These are phyloP conservation scores for Penicillium palitans DNA, from an alignment of 2,329 filamentous ascomycete species.

Conservation along the genomic window DNA sequence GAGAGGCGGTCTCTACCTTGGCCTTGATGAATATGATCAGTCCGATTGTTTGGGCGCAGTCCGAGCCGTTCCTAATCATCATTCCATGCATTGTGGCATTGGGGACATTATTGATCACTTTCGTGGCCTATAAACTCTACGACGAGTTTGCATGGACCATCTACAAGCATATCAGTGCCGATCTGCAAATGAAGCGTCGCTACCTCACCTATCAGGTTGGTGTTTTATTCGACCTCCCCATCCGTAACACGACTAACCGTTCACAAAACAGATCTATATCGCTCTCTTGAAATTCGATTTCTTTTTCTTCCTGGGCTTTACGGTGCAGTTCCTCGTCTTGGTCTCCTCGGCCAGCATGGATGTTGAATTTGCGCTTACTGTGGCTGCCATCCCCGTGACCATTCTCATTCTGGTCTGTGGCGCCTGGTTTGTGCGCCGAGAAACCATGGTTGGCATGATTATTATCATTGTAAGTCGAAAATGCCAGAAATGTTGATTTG, in stretches of 20 bases:
- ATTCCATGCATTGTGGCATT: slow-evolving; percentile 82
- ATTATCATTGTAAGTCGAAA: slow-evolving; percentile 63
- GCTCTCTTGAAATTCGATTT: slow-evolving; percentile 98
- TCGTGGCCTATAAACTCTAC: slow-evolving; percentile 91
- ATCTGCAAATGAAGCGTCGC: slow-evolving; percentile 93
- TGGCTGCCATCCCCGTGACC: slow-evolving; percentile 86
- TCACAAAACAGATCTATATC: slow-evolving; percentile 80
- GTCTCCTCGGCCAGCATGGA: slow-evolving; percentile 69
- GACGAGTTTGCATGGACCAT: slow-evolving; percentile 99
- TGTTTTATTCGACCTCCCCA: neutral
- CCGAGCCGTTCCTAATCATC: slow-evolving; percentile 76
- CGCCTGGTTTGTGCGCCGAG: slow-evolving; percentile 79
- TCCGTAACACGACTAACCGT: slow-evolving; percentile 21
- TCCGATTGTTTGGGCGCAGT: slow-evolving; percentile 63
- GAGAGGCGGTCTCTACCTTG: slow-evolving; percentile 66
- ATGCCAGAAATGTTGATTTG: slow-evolving; percentile 1
- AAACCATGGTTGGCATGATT: slow-evolving; percentile 77
- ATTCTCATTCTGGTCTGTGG: slow-evolving; percentile 84
- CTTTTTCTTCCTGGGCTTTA: slow-evolving; percentile 99
- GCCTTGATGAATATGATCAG: slow-evolving; percentile 47
- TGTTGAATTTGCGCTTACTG: slow-evolving; percentile 80
- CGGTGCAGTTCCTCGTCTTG: slow-evolving; percentile 94
- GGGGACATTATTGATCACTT: slow-evolving; percentile 69
- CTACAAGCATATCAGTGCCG: slow-evolving; percentile 97
- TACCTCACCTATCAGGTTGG: slow-evolving; percentile 93